Percentiles rank a stretch among this genome's conserved stretches.
Conservation (phyloP, 169 alveolate genomes). For the Plasmodium cynomolgi region DNA sequence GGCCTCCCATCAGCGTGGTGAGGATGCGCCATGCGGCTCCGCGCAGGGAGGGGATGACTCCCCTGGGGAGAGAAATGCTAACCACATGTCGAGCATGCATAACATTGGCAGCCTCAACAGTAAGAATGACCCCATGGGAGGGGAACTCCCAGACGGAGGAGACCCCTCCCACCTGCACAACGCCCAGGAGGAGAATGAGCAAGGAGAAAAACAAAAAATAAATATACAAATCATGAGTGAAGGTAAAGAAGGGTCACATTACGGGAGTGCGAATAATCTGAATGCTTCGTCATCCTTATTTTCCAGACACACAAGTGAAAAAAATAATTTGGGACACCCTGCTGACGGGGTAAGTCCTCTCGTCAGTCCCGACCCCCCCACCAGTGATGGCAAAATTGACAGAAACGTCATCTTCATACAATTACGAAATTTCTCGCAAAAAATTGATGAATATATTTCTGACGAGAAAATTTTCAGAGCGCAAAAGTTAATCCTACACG, state of each 20-base stretch:
- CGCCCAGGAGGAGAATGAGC: background rate
- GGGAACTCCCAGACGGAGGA: background rate
- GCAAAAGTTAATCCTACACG: conserved; percentile 63
- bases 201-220: background rate
- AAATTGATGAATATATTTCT: conserved; percentile 57
- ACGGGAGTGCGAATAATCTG: background rate
- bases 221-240: background rate
- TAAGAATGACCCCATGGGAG: background rate
- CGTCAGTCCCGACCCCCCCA: background rate
- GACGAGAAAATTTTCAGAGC: conserved; percentile 72
- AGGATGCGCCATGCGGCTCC: background rate
- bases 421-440: conserved; percentile 41
- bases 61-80: background rate
- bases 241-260: background rate
- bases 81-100: background rate
- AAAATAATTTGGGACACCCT: background rate
- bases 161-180: background rate
- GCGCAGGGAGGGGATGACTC: background rate
- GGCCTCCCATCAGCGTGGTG: background rate
- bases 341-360: background rate
- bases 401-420: conserved; percentile 35
- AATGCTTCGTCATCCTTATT: background rate
- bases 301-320: background rate
- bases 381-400: conserved; percentile 12
- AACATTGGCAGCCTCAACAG: background rate